Conservation (phyloP, 768 basidiomycete genomes). For the Kwoniella mangroviensis region DNA sequence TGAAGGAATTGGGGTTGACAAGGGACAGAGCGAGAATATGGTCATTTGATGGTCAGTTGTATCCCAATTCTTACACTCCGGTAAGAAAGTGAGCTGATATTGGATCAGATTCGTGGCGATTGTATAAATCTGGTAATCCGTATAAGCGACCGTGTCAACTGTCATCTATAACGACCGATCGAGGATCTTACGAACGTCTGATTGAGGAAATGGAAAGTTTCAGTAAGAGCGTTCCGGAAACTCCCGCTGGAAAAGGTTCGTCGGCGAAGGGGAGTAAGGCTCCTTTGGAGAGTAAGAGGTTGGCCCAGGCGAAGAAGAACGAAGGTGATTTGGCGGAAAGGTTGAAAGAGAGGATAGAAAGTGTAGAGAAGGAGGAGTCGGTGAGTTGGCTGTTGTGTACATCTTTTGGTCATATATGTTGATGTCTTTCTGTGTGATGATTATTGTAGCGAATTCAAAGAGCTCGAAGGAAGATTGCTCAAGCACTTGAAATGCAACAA, state of each 20-base stretch:
- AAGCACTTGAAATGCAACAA: conserved; percentile 32
- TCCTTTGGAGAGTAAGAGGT: conserved; percentile 15
- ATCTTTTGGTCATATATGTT: not conserved
- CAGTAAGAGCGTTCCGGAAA: conserved; percentile 15
- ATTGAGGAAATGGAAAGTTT: conserved; percentile 23
- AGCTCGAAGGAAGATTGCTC: conserved; percentile 35
- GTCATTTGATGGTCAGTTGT: conserved; percentile 44
- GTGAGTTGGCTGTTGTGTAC: conserved; percentile 26
- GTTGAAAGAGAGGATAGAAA: conserved; percentile 32
- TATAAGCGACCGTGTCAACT: conserved; percentile 53
- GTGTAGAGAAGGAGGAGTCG: conserved; percentile 48
- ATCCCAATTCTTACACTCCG: too few species aligned
- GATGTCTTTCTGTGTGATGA: not conserved
- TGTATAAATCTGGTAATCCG: conserved; percentile 53
- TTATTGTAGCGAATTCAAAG: conserved; percentile 39
- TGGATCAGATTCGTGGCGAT: conserved; percentile 36
- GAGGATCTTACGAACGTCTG: conserved; percentile 28
- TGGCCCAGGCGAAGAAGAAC: conserved; percentile 39
- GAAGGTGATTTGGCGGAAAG: conserved; percentile 37
- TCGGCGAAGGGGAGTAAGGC: conserved; percentile 12
- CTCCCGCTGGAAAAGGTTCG: too few species aligned
- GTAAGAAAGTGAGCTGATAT: not conserved
- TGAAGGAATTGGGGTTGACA: conserved; percentile 41
- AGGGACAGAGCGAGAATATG: conserved; percentile 47
- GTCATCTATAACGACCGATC: conserved; percentile 27